A percentile compares a stretch with the other conserved stretches of the same genome.
Evolutionary conservation across 805 yeast genomes (phyloP).

Genomic region (Ogataea degrootiae): DNA sequence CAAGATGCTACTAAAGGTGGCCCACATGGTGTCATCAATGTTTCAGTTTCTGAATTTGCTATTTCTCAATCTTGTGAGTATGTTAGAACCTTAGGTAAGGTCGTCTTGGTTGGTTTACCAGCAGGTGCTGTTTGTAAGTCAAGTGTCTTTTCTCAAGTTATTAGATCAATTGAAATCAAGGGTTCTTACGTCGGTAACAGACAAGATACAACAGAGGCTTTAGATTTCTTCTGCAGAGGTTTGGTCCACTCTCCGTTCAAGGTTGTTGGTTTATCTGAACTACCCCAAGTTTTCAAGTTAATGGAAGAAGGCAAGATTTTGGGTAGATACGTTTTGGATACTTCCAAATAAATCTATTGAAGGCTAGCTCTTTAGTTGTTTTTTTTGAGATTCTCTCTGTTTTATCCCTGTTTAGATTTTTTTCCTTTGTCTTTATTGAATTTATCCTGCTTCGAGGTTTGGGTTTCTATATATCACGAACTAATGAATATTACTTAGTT

Average conservation of each 20-base stretch:
- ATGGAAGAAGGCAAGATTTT: constrained; percentile 83
- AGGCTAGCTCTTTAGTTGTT: too few species aligned
- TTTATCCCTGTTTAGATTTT: too few species aligned
- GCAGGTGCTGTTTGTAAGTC: constrained; percentile 71
- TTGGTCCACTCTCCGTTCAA: constrained; percentile 60
- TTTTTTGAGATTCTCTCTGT: too few species aligned
- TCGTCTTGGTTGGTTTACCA: constrained; percentile 67
- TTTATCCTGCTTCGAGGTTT: too few species aligned
- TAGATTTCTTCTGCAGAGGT: constrained; percentile 67
- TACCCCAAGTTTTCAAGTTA: constrained; percentile 62
- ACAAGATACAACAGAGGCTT: constrained; percentile 76
- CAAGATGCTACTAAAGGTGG: constrained; percentile 45
- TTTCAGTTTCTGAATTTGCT: constrained; percentile 50
- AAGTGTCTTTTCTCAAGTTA: constrained; percentile 68
- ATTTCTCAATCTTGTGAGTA: constrained; percentile 53
- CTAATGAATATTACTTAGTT: too few species aligned
- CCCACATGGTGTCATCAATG: constrained; percentile 66
- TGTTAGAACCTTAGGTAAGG: constrained; percentile 56
- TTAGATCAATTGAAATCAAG: constrained; percentile 63
- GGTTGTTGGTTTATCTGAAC: constrained; percentile 70
- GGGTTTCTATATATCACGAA: too few species aligned
- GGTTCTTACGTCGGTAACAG: constrained; percentile 91
- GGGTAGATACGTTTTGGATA: constrained; percentile 88
- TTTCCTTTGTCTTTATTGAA: too few species aligned
- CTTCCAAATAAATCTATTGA: constrained; percentile 41